Conservation (phyloP, 202 grass and related monocot species). For the Setaria viridis region DNA sequence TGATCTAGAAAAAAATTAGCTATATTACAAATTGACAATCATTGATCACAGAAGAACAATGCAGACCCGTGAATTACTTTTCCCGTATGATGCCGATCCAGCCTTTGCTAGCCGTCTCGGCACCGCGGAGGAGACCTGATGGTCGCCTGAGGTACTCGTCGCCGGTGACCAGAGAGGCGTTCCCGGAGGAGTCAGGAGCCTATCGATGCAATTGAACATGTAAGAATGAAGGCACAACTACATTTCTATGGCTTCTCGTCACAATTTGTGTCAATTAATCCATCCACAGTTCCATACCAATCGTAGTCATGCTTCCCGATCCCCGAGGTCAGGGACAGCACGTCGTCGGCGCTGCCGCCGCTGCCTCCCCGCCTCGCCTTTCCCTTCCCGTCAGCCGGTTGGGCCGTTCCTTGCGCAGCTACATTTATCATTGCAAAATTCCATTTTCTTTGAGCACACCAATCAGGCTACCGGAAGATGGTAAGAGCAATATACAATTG, state of each 20-base stretch:
- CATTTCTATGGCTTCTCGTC: background rate
- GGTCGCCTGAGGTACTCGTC: background rate
- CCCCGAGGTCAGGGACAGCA: constrained; percentile 5
- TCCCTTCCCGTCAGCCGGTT: background rate
- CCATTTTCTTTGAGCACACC: background rate
- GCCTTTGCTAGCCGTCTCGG: background rate
- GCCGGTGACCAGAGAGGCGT: constrained; percentile 25
- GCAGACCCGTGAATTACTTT: constrained; percentile 37
- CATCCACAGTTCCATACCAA: constrained; percentile 16
- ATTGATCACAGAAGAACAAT: background rate
- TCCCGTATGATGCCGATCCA: constrained; percentile 3
- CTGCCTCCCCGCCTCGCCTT: background rate
- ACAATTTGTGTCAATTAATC: too few relatives aligned
- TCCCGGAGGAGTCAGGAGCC: constrained; percentile 44
- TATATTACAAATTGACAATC: background rate
- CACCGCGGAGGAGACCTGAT: background rate
- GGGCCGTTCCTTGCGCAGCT: background rate
- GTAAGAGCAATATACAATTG: background rate
- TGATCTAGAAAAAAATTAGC: background rate
- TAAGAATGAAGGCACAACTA: background rate
- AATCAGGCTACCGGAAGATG: background rate
- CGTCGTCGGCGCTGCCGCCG: background rate
- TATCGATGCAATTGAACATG: background rate
- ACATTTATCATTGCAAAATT: background rate
- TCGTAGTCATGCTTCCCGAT: constrained; percentile 46